Percentiles rank a stretch among this genome's conserved stretches.
Evolutionary conservation across 305 asterid species (phyloP).

Genomic region (Coffea humblotiana): DNA sequence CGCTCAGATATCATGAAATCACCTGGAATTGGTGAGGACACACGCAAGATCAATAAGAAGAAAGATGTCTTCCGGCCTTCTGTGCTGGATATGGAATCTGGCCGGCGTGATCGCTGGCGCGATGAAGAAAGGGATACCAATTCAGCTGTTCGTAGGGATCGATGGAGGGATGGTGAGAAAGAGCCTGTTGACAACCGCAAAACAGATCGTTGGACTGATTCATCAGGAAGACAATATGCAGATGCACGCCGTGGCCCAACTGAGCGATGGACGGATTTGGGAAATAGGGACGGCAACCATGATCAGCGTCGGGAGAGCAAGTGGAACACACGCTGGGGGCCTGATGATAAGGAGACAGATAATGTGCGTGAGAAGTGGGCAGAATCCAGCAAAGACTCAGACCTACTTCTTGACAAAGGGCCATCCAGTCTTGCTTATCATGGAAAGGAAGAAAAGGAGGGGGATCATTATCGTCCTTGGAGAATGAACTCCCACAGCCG

Average conservation of each 20-base stretch:
- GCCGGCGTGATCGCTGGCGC: constrained; percentile 83
- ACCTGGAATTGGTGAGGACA: constrained; percentile 51
- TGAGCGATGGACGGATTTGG: constrained; percentile 73
- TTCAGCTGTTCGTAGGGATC: constrained; percentile 63
- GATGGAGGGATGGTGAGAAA: constrained; percentile 88
- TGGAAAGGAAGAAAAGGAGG: constrained; percentile 74
- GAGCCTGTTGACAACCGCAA: constrained; percentile 56
- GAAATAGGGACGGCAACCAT: constrained; percentile 59
- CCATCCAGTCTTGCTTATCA: constrained; percentile 42
- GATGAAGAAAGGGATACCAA: constrained; percentile 95
- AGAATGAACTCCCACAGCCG: constrained; percentile 60
- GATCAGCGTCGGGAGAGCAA: constrained; percentile 87
- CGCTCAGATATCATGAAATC: constrained; percentile 45
- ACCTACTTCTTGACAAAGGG: constrained; percentile 52
- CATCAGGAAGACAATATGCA: constrained; percentile 67
- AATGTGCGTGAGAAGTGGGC: constrained; percentile 64
- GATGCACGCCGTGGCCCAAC: constrained; percentile 70
- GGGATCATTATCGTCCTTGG: constrained; percentile 81
- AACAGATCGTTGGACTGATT: constrained; percentile 68
- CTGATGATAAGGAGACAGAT: constrained; percentile 62
- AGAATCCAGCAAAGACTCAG: constrained; percentile 57
- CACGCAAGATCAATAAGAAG: constrained; percentile 53
- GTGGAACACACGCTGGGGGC: constrained; percentile 97
- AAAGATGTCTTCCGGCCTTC: constrained; percentile 94
- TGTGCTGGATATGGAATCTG: constrained; percentile 66